These are phyloP conservation scores for Leishmania arabica DNA, from an alignment of 208 protist genomes.

Conservation along the genomic window DNA sequence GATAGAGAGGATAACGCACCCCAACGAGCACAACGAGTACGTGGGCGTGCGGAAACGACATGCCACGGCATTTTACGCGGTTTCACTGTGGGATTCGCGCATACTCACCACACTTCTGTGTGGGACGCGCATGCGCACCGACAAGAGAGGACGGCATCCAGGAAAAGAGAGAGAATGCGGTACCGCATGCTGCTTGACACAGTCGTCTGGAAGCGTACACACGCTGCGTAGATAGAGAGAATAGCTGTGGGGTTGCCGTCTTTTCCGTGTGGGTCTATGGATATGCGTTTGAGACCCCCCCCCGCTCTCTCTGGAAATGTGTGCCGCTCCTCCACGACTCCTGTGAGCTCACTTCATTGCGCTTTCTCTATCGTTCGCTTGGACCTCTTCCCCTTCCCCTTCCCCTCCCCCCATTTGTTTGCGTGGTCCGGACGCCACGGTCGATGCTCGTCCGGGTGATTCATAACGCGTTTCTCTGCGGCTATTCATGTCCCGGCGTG, in stretches of 20 bases:
- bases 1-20: not conserved
- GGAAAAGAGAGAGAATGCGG: no score
- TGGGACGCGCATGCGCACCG: not conserved
- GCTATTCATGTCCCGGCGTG: not conserved
- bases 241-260: not conserved
- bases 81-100: not conserved
- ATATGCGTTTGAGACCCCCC: not conserved
- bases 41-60: not conserved
- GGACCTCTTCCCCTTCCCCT: not conserved
- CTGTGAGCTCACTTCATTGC: not conserved
- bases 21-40: not conserved
- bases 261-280: not conserved
- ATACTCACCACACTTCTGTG: not conserved
- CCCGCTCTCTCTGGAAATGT: not conserved
- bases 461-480: not conserved
- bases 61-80: not conserved
- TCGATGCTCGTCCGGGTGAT: not conserved
- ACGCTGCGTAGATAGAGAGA: not conserved
- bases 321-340: not conserved
- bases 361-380: not conserved
- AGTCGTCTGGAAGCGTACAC: not conserved
- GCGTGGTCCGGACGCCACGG: not conserved
- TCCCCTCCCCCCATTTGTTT: not conserved
- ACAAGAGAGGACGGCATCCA: not conserved
- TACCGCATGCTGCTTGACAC: not conserved